Evolutionary conservation across 306 rosid species (phyloP), one percentile per base, ranked within the genome.

Genomic region (Senna tora): DNA sequence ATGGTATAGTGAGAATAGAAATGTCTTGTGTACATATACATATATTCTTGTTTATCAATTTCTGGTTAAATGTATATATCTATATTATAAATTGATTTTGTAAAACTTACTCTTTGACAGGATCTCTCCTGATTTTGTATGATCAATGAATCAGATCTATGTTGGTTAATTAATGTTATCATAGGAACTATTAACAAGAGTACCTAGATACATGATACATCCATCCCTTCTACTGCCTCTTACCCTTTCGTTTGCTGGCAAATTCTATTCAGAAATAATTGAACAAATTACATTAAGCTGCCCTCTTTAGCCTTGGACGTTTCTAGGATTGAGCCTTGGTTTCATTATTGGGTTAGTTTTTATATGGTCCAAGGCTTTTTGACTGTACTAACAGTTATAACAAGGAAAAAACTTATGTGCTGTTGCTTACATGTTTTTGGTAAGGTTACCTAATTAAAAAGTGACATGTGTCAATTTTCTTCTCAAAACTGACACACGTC

Each of bases 41-140:
- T 74, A 59, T 41, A 51, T 25, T 71, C 45, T 38, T 64, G 55
- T 67, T 74, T 66, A 17, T 42, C 54, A 12, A 49, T 43, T 80
- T 74, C 20, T 67, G 65, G 21, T 57, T 60, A 80, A 74, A 46
- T 84, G 89, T 87, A 75, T 54, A 84, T 87, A 84, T 16, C 32
- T 55, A 32, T 19, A 77, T 47, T 60, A 70, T 75, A 21, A 19
- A 60, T 51, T 75, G 9, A 67, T 75, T 77, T 70, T 80, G 75
- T 71, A 70, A 52, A 65, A 47, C 51, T 21, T 20, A 21, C 25
- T 9, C 71, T 36, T 72, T 61, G 54, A 11, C 42, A 43, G 51
- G 28, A 67, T 36, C 41, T 36, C 7, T 33, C 45, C 53, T 52
- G 28, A 15, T 67, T 72, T 42, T 38, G 66, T 55, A 59, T 69